These are phyloP conservation scores for Tephrocybe rancida DNA, from an alignment of 768 basidiomycete genomes.

Conservation along the genomic window DNA sequence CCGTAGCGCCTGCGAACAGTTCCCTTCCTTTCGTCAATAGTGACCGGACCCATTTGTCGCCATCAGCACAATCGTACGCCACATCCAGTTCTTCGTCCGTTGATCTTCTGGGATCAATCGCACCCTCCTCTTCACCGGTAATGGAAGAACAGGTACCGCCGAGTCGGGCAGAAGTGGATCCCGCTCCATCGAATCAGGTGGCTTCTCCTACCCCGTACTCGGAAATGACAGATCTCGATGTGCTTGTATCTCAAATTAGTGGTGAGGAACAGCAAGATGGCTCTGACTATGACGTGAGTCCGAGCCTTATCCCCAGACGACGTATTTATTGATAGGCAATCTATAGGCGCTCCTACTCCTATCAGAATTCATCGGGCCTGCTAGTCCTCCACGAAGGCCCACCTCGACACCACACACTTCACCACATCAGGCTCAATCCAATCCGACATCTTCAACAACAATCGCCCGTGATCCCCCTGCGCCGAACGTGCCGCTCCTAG, in stretches of 20 bases:
- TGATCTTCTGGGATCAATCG: slow-evolving; percentile 19
- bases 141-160: neutral
- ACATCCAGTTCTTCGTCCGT: slow-evolving; percentile 20
- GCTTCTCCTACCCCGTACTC: slow-evolving; percentile 21
- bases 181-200: slow-evolving; percentile 10
- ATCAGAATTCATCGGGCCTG: slow-evolving; percentile 64
- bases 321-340: slow-evolving; percentile 13
- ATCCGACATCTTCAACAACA: neutral
- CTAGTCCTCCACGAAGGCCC: slow-evolving; percentile 22
- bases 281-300: slow-evolving; percentile 65
- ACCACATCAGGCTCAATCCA: neutral
- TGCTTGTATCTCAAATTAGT: slow-evolving; percentile 57
- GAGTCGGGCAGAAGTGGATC: neutral
- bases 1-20: neutral
- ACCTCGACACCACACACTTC: slow-evolving; percentile 10
- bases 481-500: slow-evolving; percentile 36
- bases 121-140: slow-evolving; percentile 8
- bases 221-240: slow-evolving; percentile 63
- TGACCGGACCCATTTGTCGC: neutral
- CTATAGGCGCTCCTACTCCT: slow-evolving; percentile 60
- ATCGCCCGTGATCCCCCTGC: neutral
- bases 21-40: neutral
- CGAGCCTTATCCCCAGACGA: slow-evolving; percentile 17
- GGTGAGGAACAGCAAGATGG: slow-evolving; percentile 47
- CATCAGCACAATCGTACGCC: slow-evolving; percentile 5